Evolutionary conservation across 2,329 filamentous ascomycete species (phyloP).

Genomic region (Colletotrichum sp.): DNA sequence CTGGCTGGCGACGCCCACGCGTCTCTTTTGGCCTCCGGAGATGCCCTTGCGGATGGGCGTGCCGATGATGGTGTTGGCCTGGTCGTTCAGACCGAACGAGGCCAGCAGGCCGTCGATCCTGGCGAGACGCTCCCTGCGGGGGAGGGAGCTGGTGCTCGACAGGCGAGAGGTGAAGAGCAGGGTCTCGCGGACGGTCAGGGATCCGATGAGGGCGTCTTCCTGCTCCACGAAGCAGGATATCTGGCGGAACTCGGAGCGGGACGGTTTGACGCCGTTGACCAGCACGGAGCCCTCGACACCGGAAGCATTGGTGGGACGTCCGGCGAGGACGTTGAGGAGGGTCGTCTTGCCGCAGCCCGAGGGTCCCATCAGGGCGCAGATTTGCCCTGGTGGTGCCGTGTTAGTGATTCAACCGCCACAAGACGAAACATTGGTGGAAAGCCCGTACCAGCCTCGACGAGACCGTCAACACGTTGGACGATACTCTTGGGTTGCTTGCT

Average conservation of each 20-base stretch:
- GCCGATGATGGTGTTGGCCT: constrained; percentile 75
- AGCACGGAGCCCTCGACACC: constrained; percentile 56
- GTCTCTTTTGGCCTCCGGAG: constrained; percentile 83
- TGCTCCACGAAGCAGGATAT: constrained; percentile 85
- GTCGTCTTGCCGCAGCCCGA: constrained; percentile 80
- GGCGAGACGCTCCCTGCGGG: constrained; percentile 22
- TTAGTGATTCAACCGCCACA: neutral
- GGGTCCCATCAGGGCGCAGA: constrained; percentile 84
- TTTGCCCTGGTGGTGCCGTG: constrained; percentile 53
- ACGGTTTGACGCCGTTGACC: constrained; percentile 65
- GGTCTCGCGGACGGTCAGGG: constrained; percentile 80
- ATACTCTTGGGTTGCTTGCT: constrained; percentile 68
- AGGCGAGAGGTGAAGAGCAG: constrained; percentile 78
- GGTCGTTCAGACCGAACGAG: constrained; percentile 74
- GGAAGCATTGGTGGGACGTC: constrained; percentile 57
- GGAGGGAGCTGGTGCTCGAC: constrained; percentile 48
- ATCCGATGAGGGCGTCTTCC: constrained; percentile 83
- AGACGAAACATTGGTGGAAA: neutral
- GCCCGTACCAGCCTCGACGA: constrained; percentile 63
- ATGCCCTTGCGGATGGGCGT: constrained; percentile 85
- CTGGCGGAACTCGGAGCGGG: constrained; percentile 61
- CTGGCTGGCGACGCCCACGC: constrained; percentile 79
- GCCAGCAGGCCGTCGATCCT: constrained; percentile 70
- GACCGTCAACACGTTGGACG: constrained; percentile 65
- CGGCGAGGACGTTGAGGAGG: constrained; percentile 78